phyloP scores from a whole-genome alignment of 2,329 filamentous ascomycete genomes.

The Pyricularia pennisetigena region DNA sequence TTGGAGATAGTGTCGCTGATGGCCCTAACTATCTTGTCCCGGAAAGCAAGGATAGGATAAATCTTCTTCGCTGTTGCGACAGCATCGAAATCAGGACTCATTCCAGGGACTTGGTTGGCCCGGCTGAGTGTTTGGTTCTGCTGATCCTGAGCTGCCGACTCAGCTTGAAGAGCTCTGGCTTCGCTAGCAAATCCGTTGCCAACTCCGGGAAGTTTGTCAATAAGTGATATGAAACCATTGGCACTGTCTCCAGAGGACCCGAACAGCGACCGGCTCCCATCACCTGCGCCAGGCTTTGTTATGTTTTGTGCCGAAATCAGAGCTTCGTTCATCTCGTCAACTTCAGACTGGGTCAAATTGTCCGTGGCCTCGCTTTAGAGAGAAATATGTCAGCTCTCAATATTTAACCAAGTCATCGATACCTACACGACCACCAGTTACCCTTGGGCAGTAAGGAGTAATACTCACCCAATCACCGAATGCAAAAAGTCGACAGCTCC shows the following conservation, averaged over 20 bases:
- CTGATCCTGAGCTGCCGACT: constrained; percentile 54
- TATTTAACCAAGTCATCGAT: neutral
- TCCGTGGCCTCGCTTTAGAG: constrained; percentile 56
- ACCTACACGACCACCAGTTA: neutral
- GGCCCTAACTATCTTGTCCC: constrained; percentile 83
- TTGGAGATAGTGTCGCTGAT: constrained; percentile 82
- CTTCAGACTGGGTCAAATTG: constrained; percentile 76
- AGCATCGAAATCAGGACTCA: constrained; percentile 68
- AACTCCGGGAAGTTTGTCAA: constrained; percentile 65
- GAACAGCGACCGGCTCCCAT: constrained; percentile 19
- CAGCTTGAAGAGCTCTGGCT: constrained; percentile 51
- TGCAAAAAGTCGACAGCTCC: constrained; percentile 79
- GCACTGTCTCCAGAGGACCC: constrained; percentile 24
- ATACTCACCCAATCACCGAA: constrained; percentile 46
- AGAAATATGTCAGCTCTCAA: neutral
- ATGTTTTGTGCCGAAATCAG: constrained; percentile 57
- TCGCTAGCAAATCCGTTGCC: constrained; percentile 57
- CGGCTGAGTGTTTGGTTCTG: constrained; percentile 33
- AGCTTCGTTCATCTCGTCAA: constrained; percentile 69
- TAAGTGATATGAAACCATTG: constrained; percentile 53
- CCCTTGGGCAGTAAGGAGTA: neutral
- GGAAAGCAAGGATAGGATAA: constrained; percentile 88
- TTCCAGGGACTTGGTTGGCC: constrained; percentile 58
- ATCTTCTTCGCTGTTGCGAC: constrained; percentile 71
- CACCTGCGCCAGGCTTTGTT: constrained; percentile 16